A percentile compares a stretch with the other conserved stretches of the same genome.
These are phyloP conservation scores for Tilletia setariae DNA, from an alignment of 1,284 basidiomycete genomes.

Conservation along the genomic window DNA sequence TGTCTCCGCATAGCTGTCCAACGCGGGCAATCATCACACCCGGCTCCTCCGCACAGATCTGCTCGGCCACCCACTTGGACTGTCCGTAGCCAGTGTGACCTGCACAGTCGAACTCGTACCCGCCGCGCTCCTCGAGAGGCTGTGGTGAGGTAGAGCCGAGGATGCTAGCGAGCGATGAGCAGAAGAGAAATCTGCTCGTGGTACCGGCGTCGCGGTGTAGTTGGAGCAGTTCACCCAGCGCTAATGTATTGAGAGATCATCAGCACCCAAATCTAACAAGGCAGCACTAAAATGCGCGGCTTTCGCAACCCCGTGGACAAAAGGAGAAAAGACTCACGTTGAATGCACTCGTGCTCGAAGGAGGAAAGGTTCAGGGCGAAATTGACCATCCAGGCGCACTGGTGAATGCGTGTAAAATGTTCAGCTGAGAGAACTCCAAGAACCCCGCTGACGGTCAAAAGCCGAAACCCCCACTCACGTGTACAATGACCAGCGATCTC, in stretches of 20 bases:
- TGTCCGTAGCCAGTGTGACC: constrained; percentile 62
- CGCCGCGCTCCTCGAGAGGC: not conserved
- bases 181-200: constrained; percentile 61
- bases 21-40: constrained; percentile 44
- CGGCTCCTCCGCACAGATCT: constrained; percentile 55
- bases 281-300: too few species aligned
- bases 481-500: constrained; percentile 8
- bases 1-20: constrained; percentile 63
- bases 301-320: constrained; percentile 12
- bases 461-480: constrained; percentile 6
- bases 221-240: constrained; percentile 59
- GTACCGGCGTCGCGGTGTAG: constrained; percentile 58
- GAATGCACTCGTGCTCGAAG: constrained; percentile 35
- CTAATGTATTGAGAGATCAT: constrained; percentile 18
- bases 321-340: constrained; percentile 11
- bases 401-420: constrained; percentile 21
- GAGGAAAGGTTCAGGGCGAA: constrained; percentile 32
- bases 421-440: not conserved
- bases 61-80: constrained; percentile 66
- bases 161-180: constrained; percentile 61
- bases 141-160: constrained; percentile 30
- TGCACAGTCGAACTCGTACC: constrained; percentile 55
- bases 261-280: constrained; percentile 10
- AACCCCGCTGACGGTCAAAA: too few species aligned
- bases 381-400: constrained; percentile 46